Percentiles rank a stretch among this genome's conserved stretches.
Conservation (phyloP, 257 asterid genomes). For the Linderniella brevidens region DNA sequence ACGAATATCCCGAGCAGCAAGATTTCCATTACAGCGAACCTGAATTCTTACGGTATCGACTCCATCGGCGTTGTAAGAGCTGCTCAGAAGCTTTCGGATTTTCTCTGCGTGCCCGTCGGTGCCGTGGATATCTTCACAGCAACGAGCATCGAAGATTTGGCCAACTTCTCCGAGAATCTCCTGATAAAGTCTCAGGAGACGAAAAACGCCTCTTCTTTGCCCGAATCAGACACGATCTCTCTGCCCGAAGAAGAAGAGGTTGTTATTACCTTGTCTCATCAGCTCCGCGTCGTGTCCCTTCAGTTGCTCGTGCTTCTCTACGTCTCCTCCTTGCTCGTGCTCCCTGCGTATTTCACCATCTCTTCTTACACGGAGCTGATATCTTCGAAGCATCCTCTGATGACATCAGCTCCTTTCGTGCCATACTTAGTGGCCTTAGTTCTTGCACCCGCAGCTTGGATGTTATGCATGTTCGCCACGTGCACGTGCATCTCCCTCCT, state of each 20-base stretch:
- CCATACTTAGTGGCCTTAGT: conserved; percentile 23
- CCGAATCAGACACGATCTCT: conserved; percentile 21
- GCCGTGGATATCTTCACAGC: conserved; percentile 87
- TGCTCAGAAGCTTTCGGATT: conserved; percentile 80
- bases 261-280: conserved; percentile 27
- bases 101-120: conserved; percentile 68
- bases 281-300: conserved; percentile 20
- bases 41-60: conserved; percentile 63
- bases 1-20: conserved; percentile 37
- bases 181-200: conserved; percentile 24
- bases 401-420: conserved; percentile 19
- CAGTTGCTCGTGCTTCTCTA: conserved; percentile 47
- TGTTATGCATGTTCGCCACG: conserved; percentile 48
- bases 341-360: conserved; percentile 43
- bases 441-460: conserved; percentile 53
- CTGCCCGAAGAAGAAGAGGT: conserved; percentile 22
- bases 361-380: conserved; percentile 26
- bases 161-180: conserved; percentile 47
- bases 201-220: conserved; percentile 11
- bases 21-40: conserved; percentile 47
- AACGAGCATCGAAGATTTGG: conserved; percentile 64
- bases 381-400: conserved; percentile 10
- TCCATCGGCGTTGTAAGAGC: conserved; percentile 94
- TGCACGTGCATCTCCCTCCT: conserved; percentile 37
- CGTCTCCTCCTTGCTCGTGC: conserved; percentile 27